Evolutionary conservation across 2,329 filamentous ascomycete genomes (phyloP), one percentile per base, ranked within the genome.

Genomic region (Rhynchosporium secalis): DNA sequence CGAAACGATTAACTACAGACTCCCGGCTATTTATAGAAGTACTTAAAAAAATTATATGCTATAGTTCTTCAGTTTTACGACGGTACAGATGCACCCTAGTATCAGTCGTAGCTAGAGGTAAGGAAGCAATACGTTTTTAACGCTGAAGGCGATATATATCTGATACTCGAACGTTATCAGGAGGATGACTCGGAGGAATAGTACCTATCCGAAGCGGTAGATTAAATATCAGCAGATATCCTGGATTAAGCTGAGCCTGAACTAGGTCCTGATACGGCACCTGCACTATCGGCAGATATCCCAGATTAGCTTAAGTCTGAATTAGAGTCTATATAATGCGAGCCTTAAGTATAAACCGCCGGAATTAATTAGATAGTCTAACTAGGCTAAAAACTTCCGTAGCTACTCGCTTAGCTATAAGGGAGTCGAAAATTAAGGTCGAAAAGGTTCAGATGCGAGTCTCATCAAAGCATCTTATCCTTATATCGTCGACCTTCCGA

Each of bases 381-480:
- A 51, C 5, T 2, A 6, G 20, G 47, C 26, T 4, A n/a, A 29
- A 29, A 29, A 51, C 20, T 29, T 47, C 45, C 26, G 6, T 47
- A 15, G 26, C 10, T 26, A 31, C 36, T 40, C 12, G 36, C 36
- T 40, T 40, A 2, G 2, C 36, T 12, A 40, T 7, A 2, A 7
- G 36, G 36, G 36, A 28, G 15, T 13, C 3, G 10, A 51, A 29
- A 51, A n/a, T 6, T 28, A 51, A 28, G 47, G 31, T 51, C 36
- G n/a, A 51, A 51, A 40, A 56, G 38, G 36, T 56, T 40, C 43
- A 58, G 9, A 45, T 63, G 49, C 48, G 41, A 45, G 65, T 68
- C 9, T 65, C 65, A 56, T 68, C 65, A 10, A 64, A 52, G 52
- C 65, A 67, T 61, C 55, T 67, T 28, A 62, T 52, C 9, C 56